Evolutionary conservation across 176 grass and related monocot species (phyloP).

Genomic region (Microstegium vimineum): DNA sequence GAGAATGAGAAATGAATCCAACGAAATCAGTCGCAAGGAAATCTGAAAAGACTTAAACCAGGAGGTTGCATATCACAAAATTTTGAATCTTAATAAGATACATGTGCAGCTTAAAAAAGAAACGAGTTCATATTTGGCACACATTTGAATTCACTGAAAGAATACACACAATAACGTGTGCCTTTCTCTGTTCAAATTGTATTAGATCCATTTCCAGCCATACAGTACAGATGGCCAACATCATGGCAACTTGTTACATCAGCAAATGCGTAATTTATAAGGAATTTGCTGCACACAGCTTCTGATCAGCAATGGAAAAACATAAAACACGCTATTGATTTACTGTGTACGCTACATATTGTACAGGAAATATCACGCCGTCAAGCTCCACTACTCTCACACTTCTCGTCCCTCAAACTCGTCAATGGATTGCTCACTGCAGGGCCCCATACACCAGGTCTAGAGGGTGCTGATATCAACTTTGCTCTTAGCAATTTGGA

Average conservation of each 20-base stretch:
- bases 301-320: background rate
- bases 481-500: slow-evolving; percentile 91
- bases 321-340: background rate
- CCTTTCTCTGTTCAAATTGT: background rate
- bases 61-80: background rate
- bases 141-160: background rate
- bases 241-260: background rate
- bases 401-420: background rate
- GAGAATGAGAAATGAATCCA: background rate
- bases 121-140: background rate
- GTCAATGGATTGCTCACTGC: background rate
- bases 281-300: background rate
- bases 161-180: background rate
- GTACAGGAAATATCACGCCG: background rate
- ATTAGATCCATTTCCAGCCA: background rate
- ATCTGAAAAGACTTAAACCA: background rate
- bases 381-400: background rate
- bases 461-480: slow-evolving; percentile 59
- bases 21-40: background rate
- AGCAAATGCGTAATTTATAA: background rate
- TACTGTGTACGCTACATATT: background rate
- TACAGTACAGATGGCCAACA: background rate
- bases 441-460: background rate
- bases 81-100: background rate
- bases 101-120: background rate